Conservation (phyloP, 192 early-diverging fungal species). For the Backusella luteola region DNA sequence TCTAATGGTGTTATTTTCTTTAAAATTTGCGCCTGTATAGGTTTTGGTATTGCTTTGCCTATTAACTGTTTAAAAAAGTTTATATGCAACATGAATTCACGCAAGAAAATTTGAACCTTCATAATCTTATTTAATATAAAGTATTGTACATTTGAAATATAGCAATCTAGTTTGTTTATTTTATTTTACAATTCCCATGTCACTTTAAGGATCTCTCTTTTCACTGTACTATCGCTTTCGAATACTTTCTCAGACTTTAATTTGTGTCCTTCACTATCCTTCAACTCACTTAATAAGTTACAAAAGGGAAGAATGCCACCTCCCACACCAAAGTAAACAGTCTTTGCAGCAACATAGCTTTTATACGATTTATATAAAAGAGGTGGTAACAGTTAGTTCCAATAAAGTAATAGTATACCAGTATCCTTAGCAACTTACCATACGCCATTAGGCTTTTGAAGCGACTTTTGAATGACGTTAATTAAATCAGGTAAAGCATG, state of each 20-base stretch:
- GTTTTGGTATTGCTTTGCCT: no score
- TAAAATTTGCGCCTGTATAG: no score
- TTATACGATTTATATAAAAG: not conserved
- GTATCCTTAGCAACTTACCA: slow-evolving; percentile 28
- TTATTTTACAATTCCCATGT: slow-evolving; percentile 31
- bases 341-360: slow-evolving; percentile 86
- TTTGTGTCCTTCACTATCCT: slow-evolving; percentile 26
- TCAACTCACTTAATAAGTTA: slow-evolving; percentile 50
- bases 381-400: not conserved
- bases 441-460: slow-evolving; percentile 50
- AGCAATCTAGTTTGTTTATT: not conserved
- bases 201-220: slow-evolving; percentile 37
- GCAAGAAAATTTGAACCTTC: not conserved
- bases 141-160: not conserved
- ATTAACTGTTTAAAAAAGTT: not conserved
- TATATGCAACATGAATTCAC: not conserved
- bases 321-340: slow-evolving; percentile 92
- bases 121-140: not conserved
- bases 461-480: slow-evolving; percentile 55
- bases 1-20: no score
- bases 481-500: slow-evolving; percentile 62
- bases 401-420: not conserved
- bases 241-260: slow-evolving; percentile 31
- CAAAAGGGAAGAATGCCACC: slow-evolving; percentile 81
- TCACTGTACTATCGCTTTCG: slow-evolving; percentile 39